Conservation (phyloP, 2,329 filamentous ascomycete species). For the Exophiala xenobiotica region DNA sequence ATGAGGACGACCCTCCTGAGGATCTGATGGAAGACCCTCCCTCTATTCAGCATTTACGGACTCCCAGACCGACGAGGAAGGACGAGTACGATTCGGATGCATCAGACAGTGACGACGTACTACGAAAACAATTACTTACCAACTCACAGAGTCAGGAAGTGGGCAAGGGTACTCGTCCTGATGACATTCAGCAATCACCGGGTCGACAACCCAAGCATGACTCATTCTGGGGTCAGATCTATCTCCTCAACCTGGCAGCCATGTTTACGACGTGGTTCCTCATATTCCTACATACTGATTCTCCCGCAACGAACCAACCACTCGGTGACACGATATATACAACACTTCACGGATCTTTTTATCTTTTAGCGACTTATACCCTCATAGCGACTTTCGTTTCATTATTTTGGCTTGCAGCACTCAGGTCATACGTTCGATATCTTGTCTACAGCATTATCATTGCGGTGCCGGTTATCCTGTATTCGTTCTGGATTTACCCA, state of each 20-base stretch:
- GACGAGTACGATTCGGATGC: constrained; percentile 45
- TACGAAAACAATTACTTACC: constrained; percentile 34
- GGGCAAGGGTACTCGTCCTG: constrained; percentile 53
- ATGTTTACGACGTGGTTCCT: constrained; percentile 86
- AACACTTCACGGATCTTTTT: constrained; percentile 79
- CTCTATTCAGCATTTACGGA: constrained; percentile 59
- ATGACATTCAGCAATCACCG: constrained; percentile 58
- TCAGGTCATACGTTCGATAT: constrained; percentile 84
- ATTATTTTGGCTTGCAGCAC: constrained; percentile 81
- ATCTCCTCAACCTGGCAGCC: constrained; percentile 77
- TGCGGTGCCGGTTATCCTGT: constrained; percentile 79
- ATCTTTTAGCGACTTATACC: constrained; percentile 87
- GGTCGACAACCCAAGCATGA: constrained; percentile 78
- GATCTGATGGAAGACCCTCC: constrained; percentile 52
- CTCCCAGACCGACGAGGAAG: constrained; percentile 41
- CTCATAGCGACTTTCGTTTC: constrained; percentile 86
- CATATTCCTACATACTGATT: constrained; percentile 82
- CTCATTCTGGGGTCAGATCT: constrained; percentile 87
- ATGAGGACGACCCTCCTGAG: constrained; percentile 43
- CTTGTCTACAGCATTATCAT: constrained; percentile 78
- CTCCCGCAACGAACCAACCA: constrained; percentile 65
- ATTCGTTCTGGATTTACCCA: constrained; percentile 88
- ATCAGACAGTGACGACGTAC: constrained; percentile 49
- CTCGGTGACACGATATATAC: constrained; percentile 94
- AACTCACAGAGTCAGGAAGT: constrained; percentile 50